Base-by-base conservation (phyloP, 257 asterid genomes). In the Solanum dulcamara region DNA sequence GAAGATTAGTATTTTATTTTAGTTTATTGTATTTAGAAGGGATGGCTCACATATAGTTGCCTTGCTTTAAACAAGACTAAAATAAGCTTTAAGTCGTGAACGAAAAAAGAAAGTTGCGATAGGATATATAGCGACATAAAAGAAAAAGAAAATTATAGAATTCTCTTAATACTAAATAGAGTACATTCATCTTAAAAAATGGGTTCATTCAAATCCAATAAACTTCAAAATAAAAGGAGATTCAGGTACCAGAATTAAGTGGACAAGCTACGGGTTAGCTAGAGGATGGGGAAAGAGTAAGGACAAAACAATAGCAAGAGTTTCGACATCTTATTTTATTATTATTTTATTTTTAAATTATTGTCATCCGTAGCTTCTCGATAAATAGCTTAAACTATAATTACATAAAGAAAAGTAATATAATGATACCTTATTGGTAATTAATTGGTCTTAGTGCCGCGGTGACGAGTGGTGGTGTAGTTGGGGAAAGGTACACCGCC, bases 401-500 rank as follows among this genome's bases (percentile, higher is more conserved):
- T 1, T n/a, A n/a, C n/a, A n/a, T n/a, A n/a, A n/a, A n/a, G n/a
- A n/a, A n/a, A n/a, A n/a, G n/a, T n/a, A n/a, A 15, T 15, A 50
- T 50, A 5, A 14, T 4, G 6, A 14, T 74, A 64, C 67, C 50
- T 33, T 67, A 67, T 24, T 66, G 28, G 11, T 12, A 59, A 79
- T 82, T 18, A 60, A 66, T 82, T 53, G 85, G 64, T 88, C 24
- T 8, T 40, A 42, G n/a, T 28, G 37, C 60, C 77, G 17, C 80
- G 1, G 12, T 59, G n/a, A 5, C 30, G 28, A 15, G 89, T 86
- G 85, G 90, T 91, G 79, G 55, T 84, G 79, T 95, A 93, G 77
- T 86, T 90, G 44, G 98, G 99, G 12, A 85, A 89, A 6, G 99
- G 97, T 7, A 92, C 92, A 20, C 83, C 87, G 12, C 97, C 99